Conservation (phyloP, 257 asterid species). For the Penstemon barbatus region DNA sequence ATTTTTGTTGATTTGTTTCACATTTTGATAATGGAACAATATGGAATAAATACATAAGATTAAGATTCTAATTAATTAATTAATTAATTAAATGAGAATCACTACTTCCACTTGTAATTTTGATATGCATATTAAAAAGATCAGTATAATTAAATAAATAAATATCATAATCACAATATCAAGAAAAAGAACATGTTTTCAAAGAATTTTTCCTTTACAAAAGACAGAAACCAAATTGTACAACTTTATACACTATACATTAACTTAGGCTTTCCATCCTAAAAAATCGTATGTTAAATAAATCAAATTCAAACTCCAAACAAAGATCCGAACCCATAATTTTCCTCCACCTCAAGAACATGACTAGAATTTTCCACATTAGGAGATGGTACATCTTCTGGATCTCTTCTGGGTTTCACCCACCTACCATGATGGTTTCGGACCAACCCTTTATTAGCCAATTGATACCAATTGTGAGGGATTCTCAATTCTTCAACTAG, state of each 20-base stretch:
- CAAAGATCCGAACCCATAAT: slow-evolving; percentile 28
- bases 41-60: no score
- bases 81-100: no score
- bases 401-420: slow-evolving; percentile 71
- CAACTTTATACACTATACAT: not conserved
- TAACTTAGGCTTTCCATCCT: not conserved
- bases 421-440: slow-evolving; percentile 66
- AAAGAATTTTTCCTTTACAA: no score
- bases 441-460: slow-evolving; percentile 62
- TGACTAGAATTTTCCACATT: slow-evolving; percentile 22
- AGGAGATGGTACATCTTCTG: slow-evolving; percentile 70
- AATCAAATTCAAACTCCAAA: slow-evolving; percentile 13
- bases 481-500: slow-evolving; percentile 67
- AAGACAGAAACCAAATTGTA: no score
- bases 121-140: no score
- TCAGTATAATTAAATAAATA: no score
- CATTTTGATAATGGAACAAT: no score
- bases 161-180: no score
- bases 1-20: no score
- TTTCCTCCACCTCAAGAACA: slow-evolving; percentile 23
- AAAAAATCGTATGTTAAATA: not conserved
- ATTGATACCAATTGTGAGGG: slow-evolving; percentile 70
- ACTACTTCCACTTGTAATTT: no score
- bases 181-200: no score
- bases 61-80: no score